Base-by-base conservation (phyloP, 345 rosid species). In the Abelmoschus esculentus region DNA sequence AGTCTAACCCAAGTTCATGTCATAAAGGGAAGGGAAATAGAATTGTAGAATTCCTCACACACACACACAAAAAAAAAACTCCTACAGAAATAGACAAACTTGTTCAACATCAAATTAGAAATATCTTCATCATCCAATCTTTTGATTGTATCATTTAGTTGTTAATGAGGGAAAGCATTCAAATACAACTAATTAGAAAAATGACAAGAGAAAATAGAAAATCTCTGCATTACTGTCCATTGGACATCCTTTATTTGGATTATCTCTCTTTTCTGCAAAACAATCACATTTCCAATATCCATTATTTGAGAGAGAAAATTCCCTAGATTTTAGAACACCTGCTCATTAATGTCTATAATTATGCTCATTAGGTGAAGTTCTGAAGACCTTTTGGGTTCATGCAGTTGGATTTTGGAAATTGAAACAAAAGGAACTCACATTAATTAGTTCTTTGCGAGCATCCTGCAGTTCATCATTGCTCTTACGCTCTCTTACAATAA, bases 381-480 rank as follows among this genome's bases (percentile, higher is more conserved):
- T 7, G 15, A 49, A 29, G 42, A 28, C 15, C 70, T 66, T 53
- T 17, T 34, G 60, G 18, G n/a, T 53, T 52, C 18, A 6, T 34
- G 61, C 44, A 53, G 47, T 31, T 58, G 44, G 5, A 58, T 58
- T 17, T 29, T 18, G 3, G 69, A 59, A 53, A 28, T 6, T 19
- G 7, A 56, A 26, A 38, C 0, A 61, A 40, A 57, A 11, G 26
- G 2, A 50, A 82, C 97, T 73, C 71, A 90, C 98, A 70, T 74
- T 85, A 75, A 95, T 81, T 76, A 95, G 66, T 80, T 88, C 98
- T 72, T 83, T 91, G 55, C 98, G 90, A 73, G 93, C 97, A 15
- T 90, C 99, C 79, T 90, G 96, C 75, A 95, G 87, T 82, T 90
- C 98, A 73, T 90, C 91, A 60, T 91, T 95, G 87, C 85, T 92